Evolutionary conservation across 1,284 basidiomycete species (phyloP).

Genomic region (Irpex lacteus): DNA sequence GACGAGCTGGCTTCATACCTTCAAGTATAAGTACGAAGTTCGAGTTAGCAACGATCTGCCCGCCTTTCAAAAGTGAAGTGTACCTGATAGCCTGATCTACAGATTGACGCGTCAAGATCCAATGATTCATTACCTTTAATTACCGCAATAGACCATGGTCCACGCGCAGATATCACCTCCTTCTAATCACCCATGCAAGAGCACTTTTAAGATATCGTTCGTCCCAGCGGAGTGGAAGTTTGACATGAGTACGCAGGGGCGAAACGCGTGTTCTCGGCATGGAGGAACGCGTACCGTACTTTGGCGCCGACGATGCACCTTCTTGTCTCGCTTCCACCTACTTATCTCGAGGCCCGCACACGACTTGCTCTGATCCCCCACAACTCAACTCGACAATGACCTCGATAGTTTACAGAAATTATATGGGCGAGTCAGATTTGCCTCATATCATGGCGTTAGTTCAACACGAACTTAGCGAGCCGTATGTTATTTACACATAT

Average conservation of each 20-base stretch:
- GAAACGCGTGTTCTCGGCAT: background rate
- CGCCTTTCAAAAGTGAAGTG: background rate
- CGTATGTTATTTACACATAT: slow-evolving; percentile 92
- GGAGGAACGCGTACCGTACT: background rate
- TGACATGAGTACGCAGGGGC: too few relatives aligned
- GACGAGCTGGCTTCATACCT: background rate
- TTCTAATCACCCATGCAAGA: too few relatives aligned
- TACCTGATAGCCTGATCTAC: background rate
- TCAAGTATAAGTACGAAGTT: background rate
- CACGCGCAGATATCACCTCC: too few relatives aligned
- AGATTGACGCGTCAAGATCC: slow-evolving; percentile 1
- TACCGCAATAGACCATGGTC: background rate
- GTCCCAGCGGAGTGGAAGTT: too few relatives aligned
- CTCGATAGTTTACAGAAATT: slow-evolving; percentile 67
- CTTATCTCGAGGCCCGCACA: background rate
- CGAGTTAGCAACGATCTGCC: slow-evolving; percentile 2
- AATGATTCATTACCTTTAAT: background rate
- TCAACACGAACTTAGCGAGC: slow-evolving; percentile 92
- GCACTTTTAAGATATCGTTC: too few relatives aligned
- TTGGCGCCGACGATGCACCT: background rate
- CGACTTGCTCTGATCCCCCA: slow-evolving; percentile 5
- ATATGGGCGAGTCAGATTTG: slow-evolving; percentile 76
- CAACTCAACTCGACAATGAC: slow-evolving; percentile 34
- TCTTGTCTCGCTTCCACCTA: background rate
- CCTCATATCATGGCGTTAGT: slow-evolving; percentile 82